Evolutionary conservation across 305 asterid genomes (phyloP).

Genomic region (Fraxinus albicans): DNA sequence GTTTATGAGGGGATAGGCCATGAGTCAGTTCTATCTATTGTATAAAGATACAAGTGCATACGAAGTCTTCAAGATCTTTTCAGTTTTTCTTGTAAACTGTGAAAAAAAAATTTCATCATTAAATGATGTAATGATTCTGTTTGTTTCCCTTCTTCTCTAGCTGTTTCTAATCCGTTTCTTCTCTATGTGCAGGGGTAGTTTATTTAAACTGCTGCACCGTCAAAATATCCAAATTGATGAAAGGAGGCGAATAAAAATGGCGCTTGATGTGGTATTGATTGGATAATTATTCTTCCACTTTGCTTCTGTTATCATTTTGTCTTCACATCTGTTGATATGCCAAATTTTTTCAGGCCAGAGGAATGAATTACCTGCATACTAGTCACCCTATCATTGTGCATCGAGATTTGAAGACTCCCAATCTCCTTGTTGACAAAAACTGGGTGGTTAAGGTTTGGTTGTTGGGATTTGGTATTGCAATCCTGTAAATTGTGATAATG

Average conservation of each 20-base stretch:
- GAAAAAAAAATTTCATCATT: neutral
- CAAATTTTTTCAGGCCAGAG: constrained; percentile 69
- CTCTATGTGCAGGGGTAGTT: constrained; percentile 81
- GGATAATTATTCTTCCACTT: constrained; percentile 15
- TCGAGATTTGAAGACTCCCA: constrained; percentile 94
- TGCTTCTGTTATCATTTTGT: constrained; percentile 21
- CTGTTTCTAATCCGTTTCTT: constrained; percentile 22
- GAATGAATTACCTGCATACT: constrained; percentile 92
- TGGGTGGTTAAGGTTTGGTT: constrained; percentile 80
- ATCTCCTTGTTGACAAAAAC: constrained; percentile 90
- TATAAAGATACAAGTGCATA: neutral
- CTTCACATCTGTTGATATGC: constrained; percentile 22
- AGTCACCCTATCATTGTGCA: constrained; percentile 89
- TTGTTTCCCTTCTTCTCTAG: constrained; percentile 10
- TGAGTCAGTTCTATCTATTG: constrained; percentile 1
- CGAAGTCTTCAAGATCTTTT: constrained; percentile 13
- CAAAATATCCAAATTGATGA: constrained; percentile 78
- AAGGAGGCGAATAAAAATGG: constrained; percentile 84
- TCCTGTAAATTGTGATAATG: neutral
- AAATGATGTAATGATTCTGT: neutral
- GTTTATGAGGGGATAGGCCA: neutral
- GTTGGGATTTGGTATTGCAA: neutral
- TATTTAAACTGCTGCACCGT: constrained; percentile 83
- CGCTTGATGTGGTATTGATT: constrained; percentile 90
- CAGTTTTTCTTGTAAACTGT: constrained; percentile 1